phyloP scores from a whole-genome alignment of 2,329 filamentous ascomycete genomes.

The Macrophomina phaseolina region DNA sequence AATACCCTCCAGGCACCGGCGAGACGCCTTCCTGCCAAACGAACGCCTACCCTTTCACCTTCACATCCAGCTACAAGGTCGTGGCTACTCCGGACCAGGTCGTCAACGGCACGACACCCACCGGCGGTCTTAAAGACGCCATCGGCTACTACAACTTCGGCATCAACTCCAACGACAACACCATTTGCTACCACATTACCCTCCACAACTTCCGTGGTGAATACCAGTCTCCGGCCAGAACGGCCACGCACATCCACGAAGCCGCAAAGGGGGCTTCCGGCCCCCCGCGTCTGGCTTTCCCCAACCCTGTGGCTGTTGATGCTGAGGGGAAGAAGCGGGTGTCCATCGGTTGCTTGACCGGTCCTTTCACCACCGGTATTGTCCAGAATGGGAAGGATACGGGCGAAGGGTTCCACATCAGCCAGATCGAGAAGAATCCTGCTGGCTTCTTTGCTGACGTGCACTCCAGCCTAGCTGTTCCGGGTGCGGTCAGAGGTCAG shows the following conservation, averaged over 20 bases:
- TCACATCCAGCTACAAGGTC: slow-evolving; percentile 58
- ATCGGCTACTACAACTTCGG: slow-evolving; percentile 59
- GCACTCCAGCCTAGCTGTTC: slow-evolving; percentile 56
- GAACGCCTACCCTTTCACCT: slow-evolving; percentile 43
- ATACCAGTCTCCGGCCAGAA: slow-evolving; percentile 57
- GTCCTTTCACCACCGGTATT: slow-evolving; percentile 52
- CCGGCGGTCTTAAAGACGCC: slow-evolving; percentile 52
- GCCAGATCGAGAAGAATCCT: slow-evolving; percentile 59
- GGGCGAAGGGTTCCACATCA: slow-evolving; percentile 56
- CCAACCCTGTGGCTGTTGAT: slow-evolving; percentile 53
- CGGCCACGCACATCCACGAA: slow-evolving; percentile 63
- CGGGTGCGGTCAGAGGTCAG: slow-evolving; percentile 61
- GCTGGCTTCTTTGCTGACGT: slow-evolving; percentile 59
- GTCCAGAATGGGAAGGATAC: slow-evolving; percentile 52
- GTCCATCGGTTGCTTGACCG: slow-evolving; percentile 47
- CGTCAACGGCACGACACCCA: slow-evolving; percentile 49
- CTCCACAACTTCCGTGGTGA: slow-evolving; percentile 56
- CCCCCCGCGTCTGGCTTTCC: slow-evolving; percentile 59
- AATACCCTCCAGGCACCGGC: not conserved
- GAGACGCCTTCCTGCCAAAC: slow-evolving; percentile 29
- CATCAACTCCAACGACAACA: slow-evolving; percentile 55
- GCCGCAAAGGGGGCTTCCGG: slow-evolving; percentile 53
- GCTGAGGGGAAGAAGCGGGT: slow-evolving; percentile 36
- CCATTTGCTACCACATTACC: slow-evolving; percentile 59
- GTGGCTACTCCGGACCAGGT: slow-evolving; percentile 58